phyloP scores from a whole-genome alignment of 306 rosid genomes.

The Delonix regia region DNA sequence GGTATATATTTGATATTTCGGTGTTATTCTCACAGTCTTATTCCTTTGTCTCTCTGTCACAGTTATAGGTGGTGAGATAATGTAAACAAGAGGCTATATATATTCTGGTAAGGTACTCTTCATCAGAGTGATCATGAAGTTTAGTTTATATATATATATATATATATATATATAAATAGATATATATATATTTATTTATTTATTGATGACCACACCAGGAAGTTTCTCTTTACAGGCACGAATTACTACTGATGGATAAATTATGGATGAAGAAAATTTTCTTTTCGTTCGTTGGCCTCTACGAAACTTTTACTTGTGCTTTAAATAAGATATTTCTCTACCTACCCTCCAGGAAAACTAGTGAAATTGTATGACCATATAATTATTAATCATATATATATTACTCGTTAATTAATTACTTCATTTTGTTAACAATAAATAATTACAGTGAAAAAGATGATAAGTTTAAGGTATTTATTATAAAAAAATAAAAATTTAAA shows the following conservation, averaged over 20 bases:
- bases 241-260: not conserved
- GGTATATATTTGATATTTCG: not conserved
- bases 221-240: not conserved
- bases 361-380: not conserved
- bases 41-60: not conserved
- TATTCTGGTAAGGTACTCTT: not conserved
- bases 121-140: too few species aligned
- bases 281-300: not conserved
- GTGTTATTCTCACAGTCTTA: not conserved
- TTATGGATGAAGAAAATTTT: not conserved
- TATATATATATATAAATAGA: too few species aligned
- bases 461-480: too few species aligned
- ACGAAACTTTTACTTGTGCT: not conserved
- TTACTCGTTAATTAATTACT: too few species aligned
- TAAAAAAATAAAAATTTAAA: too few species aligned
- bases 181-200: too few species aligned
- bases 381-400: too few species aligned
- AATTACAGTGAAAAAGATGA: too few species aligned
- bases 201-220: not conserved
- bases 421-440: too few species aligned
- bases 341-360: not conserved
- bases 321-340: not conserved
- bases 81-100: not conserved
- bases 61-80: not conserved
- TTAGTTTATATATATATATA: too few species aligned